These are phyloP conservation scores for Castanopsis chinensis DNA, from an alignment of 306 rosid genomes.

Conservation along the genomic window DNA sequence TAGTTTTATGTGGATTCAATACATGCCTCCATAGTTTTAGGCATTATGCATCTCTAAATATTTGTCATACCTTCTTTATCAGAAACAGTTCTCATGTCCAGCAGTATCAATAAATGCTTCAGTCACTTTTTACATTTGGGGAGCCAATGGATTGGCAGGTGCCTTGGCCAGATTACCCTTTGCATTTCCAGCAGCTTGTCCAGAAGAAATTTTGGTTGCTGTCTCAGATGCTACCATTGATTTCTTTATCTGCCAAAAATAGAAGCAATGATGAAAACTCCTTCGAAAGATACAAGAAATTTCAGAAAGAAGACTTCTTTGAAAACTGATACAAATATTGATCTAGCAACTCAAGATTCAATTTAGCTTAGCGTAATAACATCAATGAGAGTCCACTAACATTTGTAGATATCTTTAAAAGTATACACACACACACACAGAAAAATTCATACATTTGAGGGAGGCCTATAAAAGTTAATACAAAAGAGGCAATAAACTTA, in stretches of 20 bases:
- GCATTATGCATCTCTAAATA: background rate
- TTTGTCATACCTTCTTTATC: constrained; percentile 37
- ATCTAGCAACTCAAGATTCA: constrained; percentile 5
- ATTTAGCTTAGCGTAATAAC: background rate
- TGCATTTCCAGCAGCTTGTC: constrained; percentile 75
- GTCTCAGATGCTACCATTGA: constrained; percentile 65
- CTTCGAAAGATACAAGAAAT: background rate
- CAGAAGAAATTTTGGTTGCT: constrained; percentile 53
- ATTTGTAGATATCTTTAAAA: background rate
- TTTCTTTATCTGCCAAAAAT: constrained; percentile 72
- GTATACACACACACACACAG: constrained; percentile 3
- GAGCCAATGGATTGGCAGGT: constrained; percentile 61
- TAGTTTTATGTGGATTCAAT: background rate
- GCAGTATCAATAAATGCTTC: constrained; percentile 28
- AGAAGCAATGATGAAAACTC: constrained; percentile 16
- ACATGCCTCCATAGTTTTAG: constrained; percentile 6
- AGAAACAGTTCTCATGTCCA: constrained; percentile 2
- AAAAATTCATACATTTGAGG: background rate
- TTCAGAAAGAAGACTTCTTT: background rate
- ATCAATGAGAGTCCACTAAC: background rate
- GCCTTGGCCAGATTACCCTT: constrained; percentile 67
- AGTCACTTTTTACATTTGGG: constrained; percentile 46
- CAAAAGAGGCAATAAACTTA: constrained; percentile 43
- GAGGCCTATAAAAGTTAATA: background rate
- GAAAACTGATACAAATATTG: background rate